Percentiles rank a stretch among this genome's conserved stretches.
These are phyloP conservation scores for Verticillium nubilum DNA, from an alignment of 2,329 filamentous ascomycete genomes.

Conservation along the genomic window DNA sequence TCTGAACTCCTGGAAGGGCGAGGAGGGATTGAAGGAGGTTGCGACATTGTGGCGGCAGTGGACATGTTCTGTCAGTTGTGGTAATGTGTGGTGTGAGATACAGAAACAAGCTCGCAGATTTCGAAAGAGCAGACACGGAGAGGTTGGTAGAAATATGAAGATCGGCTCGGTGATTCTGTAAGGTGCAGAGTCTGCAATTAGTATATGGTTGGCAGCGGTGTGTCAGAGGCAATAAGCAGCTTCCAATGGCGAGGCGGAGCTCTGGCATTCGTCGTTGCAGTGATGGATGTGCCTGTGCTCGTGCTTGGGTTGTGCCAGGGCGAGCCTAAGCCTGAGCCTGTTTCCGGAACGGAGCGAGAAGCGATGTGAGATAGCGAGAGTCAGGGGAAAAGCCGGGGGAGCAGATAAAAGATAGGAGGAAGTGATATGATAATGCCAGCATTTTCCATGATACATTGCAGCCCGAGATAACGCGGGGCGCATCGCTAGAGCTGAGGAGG, in stretches of 20 bases:
- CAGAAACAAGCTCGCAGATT: neutral
- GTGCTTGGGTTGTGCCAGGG: neutral
- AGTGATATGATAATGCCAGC: neutral
- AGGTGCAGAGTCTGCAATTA: neutral
- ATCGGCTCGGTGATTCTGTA: neutral
- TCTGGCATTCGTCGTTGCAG: neutral
- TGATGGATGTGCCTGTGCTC: neutral
- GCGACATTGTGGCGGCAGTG: constrained; percentile 36
- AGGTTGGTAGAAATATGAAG: constrained; percentile 4
- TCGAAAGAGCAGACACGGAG: constrained; percentile 9
- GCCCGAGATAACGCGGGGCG: neutral
- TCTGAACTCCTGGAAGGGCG: constrained; percentile 48
- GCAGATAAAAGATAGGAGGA: neutral
- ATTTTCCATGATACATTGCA: neutral
- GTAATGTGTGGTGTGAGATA: neutral
- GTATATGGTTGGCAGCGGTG: neutral
- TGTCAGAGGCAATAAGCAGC: neutral
- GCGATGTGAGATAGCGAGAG: neutral
- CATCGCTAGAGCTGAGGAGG: neutral
- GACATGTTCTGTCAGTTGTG: constrained; percentile 34
- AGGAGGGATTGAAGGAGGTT: constrained; percentile 50
- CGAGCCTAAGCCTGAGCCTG: neutral
- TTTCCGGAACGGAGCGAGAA: neutral
- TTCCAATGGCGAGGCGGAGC: neutral
- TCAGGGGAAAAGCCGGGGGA: neutral